Conservation (phyloP, 345 rosid genomes). For the Eutrema japonicum region DNA sequence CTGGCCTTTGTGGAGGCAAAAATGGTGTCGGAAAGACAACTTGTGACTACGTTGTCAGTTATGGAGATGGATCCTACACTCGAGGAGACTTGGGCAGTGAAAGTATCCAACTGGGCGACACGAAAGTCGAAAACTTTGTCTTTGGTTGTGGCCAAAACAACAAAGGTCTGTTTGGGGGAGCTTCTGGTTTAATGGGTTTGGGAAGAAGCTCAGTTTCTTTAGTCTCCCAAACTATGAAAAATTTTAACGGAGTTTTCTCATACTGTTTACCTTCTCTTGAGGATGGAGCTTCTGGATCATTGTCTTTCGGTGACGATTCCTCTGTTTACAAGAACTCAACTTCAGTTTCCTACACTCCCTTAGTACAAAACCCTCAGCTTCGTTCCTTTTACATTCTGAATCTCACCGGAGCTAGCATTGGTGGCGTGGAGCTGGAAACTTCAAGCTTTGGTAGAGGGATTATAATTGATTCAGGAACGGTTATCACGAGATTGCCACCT, state of each 20-base stretch:
- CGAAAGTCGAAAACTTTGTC: conserved; percentile 50
- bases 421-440: conserved; percentile 54
- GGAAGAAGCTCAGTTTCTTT: conserved; percentile 77
- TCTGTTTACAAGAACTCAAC: conserved; percentile 67
- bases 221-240: conserved; percentile 60
- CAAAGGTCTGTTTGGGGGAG: conserved; percentile 80
- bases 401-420: conserved; percentile 68
- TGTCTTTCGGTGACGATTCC: conserved; percentile 63
- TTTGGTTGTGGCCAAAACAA: conserved; percentile 88
- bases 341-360: conserved; percentile 63
- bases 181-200: conserved; percentile 87
- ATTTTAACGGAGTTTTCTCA: conserved; percentile 77
- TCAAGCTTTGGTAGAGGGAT: conserved; percentile 55
- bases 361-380: conserved; percentile 64
- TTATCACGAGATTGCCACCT: conserved; percentile 78
- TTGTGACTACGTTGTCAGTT: conserved; percentile 73
- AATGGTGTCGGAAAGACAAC: conserved; percentile 34
- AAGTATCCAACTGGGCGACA: conserved; percentile 53
- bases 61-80: conserved; percentile 91
- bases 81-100: conserved; percentile 73
- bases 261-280: conserved; percentile 79
- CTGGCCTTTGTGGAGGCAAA: conserved; percentile 52
- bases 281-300: conserved; percentile 70
- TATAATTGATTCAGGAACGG: conserved; percentile 87
- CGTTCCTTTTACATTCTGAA: conserved; percentile 78